Conservation (phyloP, 2,329 filamentous ascomycete species). For the Colletotrichum tanaceti region DNA sequence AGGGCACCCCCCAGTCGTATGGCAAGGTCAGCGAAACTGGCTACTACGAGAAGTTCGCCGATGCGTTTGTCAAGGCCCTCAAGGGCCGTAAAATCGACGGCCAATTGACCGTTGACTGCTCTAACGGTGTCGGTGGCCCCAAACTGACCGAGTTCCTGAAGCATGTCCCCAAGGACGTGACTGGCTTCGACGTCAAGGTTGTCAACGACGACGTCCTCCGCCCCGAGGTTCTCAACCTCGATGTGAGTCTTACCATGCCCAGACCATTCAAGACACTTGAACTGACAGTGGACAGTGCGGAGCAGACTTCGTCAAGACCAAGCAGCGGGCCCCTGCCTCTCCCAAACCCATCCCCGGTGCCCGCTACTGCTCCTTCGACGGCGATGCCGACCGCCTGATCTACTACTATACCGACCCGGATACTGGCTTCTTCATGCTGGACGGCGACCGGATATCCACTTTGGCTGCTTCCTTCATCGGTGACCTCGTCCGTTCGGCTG, state of each 20-base stretch:
- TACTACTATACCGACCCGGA: constrained; percentile 92
- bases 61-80: constrained; percentile 87
- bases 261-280: background rate
- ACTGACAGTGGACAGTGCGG: constrained; percentile 72
- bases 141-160: constrained; percentile 90
- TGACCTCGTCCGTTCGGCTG: constrained; percentile 84
- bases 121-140: constrained; percentile 95
- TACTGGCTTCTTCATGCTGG: constrained; percentile 88
- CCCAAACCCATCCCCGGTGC: constrained; percentile 81
- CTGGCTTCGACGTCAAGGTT: constrained; percentile 82
- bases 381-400: constrained; percentile 93
- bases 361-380: constrained; percentile 91
- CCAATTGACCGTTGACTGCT: constrained; percentile 87
- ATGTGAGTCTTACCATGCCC: constrained; percentile 65
- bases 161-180: constrained; percentile 76
- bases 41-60: constrained; percentile 92
- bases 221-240: constrained; percentile 87
- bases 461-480: constrained; percentile 93
- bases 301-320: constrained; percentile 97
- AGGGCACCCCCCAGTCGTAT: constrained; percentile 87
- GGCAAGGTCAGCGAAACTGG: constrained; percentile 89
- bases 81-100: constrained; percentile 80
- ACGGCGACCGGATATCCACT: constrained; percentile 96
- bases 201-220: constrained; percentile 94
- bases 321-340: constrained; percentile 86